Evolutionary conservation across 139 green algal species (phyloP).

Genomic region (Chlamydomonas sphaeroides): DNA sequence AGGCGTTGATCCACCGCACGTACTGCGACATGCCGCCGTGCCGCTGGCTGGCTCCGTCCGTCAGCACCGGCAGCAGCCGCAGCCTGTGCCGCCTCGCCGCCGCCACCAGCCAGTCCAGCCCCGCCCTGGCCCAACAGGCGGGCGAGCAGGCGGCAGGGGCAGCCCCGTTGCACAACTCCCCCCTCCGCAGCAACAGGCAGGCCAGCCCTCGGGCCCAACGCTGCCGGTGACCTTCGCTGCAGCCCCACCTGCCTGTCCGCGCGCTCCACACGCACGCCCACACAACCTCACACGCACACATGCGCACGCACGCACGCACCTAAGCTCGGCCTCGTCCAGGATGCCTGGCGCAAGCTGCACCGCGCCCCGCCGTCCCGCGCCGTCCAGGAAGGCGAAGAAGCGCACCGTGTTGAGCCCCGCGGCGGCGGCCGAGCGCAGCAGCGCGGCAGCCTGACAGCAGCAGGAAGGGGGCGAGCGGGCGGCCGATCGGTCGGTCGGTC

Average conservation of each 20-base stretch:
- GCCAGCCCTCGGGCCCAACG: too few relatives aligned
- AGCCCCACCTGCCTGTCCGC: too few relatives aligned
- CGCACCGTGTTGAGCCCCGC: slow-evolving; percentile 47
- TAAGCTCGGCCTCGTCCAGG: slow-evolving; percentile 16
- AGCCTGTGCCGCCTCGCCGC: slow-evolving; percentile 48
- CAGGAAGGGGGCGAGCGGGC: too few relatives aligned
- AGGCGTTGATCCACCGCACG: slow-evolving; percentile 38
- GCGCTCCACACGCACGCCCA: too few relatives aligned
- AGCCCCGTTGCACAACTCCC: not conserved
- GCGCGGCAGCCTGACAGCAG: too few relatives aligned
- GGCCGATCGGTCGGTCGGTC: too few relatives aligned
- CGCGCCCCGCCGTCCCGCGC: not conserved
- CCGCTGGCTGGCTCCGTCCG: slow-evolving; percentile 49
- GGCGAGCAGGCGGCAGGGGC: not conserved
- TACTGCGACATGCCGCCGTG: slow-evolving; percentile 54
- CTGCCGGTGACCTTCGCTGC: too few relatives aligned
- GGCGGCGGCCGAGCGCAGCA: not conserved
- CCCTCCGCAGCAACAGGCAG: too few relatives aligned
- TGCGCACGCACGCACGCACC: slow-evolving; percentile 14
- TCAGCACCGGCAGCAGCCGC: slow-evolving; percentile 62
- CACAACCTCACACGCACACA: too few relatives aligned
- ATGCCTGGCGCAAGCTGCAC: not conserved
- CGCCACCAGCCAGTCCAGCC: slow-evolving; percentile 54
- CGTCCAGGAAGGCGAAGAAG: slow-evolving; percentile 47
- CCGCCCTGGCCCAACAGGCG: not conserved